A percentile compares a stretch with the other conserved stretches of the same genome.
phyloP scores from a whole-genome alignment of 75 land plant species.

The Sequoia sempervirens region DNA sequence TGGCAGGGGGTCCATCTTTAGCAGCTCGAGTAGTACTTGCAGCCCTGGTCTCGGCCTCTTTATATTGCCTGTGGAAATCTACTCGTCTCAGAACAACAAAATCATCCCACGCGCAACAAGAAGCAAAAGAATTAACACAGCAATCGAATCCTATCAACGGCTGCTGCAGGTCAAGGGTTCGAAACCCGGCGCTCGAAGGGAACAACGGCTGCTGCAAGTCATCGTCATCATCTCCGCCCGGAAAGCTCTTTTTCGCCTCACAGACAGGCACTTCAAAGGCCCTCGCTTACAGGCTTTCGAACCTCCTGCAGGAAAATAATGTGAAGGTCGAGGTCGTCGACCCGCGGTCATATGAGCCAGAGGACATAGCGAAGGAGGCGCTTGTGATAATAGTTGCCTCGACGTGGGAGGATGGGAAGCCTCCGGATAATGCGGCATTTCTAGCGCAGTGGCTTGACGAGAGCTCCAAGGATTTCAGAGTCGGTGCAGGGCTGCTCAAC shows the following conservation, averaged over 20 bases:
- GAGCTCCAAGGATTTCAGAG: conserved; percentile 79
- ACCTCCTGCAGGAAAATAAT: conserved; percentile 17
- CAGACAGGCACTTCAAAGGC: conserved; percentile 68
- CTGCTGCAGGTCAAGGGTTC: neutral
- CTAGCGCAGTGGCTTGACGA: conserved; percentile 77
- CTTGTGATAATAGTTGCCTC: conserved; percentile 68
- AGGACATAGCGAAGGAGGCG: conserved; percentile 69
- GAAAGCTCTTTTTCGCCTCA: conserved; percentile 71
- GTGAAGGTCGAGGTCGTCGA: conserved; percentile 58
- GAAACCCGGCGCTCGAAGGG: neutral
- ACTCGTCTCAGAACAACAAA: conserved; percentile 30
- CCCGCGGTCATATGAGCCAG: conserved; percentile 72
- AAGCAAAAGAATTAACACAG: neutral
- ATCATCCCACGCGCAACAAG: neutral
- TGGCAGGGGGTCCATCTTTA: neutral
- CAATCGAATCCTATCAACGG: neutral
- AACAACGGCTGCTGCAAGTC: neutral
- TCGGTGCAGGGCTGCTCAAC: conserved; percentile 55
- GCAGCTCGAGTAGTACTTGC: conserved; percentile 10
- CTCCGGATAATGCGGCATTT: conserved; percentile 52
- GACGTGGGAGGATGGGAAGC: conserved; percentile 82
- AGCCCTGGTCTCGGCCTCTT: conserved; percentile 38
- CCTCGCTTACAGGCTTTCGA: conserved; percentile 56
- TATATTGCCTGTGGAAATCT: conserved; percentile 52
- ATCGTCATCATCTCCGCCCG: neutral